Conservation (phyloP, 805 yeast genomes). For the Starmerella khaoyaiensis region DNA sequence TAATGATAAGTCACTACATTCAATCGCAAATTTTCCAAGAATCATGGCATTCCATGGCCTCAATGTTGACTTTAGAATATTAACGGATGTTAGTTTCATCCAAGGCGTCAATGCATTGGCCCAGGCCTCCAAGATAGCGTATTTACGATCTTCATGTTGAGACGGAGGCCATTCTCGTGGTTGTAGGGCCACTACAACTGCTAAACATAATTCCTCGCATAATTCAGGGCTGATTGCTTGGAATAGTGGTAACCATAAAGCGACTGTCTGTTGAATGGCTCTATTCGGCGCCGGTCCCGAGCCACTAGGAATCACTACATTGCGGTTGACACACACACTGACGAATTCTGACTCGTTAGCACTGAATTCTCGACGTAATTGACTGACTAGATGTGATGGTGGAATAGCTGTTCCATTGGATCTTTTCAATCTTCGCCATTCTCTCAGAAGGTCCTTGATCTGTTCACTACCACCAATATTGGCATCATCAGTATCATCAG, state of each 20-base stretch:
- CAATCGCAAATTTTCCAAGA: conserved; percentile 15
- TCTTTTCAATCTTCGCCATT: conserved; percentile 37
- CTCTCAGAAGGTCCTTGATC: conserved; percentile 33
- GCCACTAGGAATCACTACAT: conserved; percentile 17
- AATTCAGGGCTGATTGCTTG: conserved; percentile 9
- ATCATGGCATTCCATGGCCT: conserved; percentile 23
- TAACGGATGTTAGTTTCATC: background rate
- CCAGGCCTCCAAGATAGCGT: conserved; percentile 17
- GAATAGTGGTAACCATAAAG: conserved; percentile 20
- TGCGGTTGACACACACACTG: conserved; percentile 17
- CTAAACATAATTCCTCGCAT: conserved; percentile 3
- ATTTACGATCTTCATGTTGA: conserved; percentile 3
- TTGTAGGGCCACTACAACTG: conserved; percentile 5
- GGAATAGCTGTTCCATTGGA: conserved; percentile 31
- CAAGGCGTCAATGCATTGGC: conserved; percentile 13
- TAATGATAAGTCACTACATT: background rate
- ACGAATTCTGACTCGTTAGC: conserved; percentile 6
- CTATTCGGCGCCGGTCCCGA: conserved; percentile 4
- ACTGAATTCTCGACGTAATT: conserved; percentile 5
- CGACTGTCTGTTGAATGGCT: conserved; percentile 6
- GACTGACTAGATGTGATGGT: conserved; percentile 2
- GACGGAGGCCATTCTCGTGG: conserved; percentile 18
- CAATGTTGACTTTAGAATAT: conserved; percentile 7
- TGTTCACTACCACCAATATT: conserved; percentile 9
- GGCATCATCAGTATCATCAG: background rate